Evolutionary conservation across 2,329 filamentous ascomycete genomes (phyloP), one percentile per base, ranked within the genome.

Genomic region (Penicillium oxalicum): DNA sequence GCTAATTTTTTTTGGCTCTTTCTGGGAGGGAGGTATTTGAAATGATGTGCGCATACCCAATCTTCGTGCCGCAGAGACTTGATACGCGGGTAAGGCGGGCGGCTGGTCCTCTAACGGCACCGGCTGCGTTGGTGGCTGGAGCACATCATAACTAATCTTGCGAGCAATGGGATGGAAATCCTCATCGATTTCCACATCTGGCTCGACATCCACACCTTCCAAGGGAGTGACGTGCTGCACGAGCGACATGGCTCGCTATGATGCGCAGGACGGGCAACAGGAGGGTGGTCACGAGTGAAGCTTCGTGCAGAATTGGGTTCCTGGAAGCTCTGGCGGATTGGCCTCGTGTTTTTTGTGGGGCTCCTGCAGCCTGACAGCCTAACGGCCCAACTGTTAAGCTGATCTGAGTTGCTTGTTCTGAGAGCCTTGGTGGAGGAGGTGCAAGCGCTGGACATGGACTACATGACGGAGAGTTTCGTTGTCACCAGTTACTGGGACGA

Each of bases 221-320:
- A 74, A 65, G 44, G 69, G 66, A 37, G 73, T 73, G 46, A 78
- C 73, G 60, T 76, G 75, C 61, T 77, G 75, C 44, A 74, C 67
- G 44, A 78, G 65, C 57, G 75, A 77, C 75, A 78, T 77, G 25
- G 25, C 44, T 49, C 33, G 41, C 45, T 55, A 48, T 54, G 56
- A 51, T 52, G 47, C 49, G 38, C 46, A 44, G 33, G 26, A 32
- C 11, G 18, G 38, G 4, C 9, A n/a, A 29, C 32, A 26, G 27
- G 18, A 18, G 35, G 3, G 11, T 27, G 25, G 32, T 34, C 37
- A 38, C 26, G 38, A 24, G 12, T 34, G 24, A 7, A 33, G 18
- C 18, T 25, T 7, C 5, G 24, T 6, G 7, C 34, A 9, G 29
- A 2, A 13, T 7, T 42, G n/a, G 18, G 8, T 36, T 32, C 8